Evolutionary conservation across 2,329 filamentous ascomycete genomes (phyloP), one percentile per base, ranked within the genome.

Genomic region (Purpureocillium takamizusanense): DNA sequence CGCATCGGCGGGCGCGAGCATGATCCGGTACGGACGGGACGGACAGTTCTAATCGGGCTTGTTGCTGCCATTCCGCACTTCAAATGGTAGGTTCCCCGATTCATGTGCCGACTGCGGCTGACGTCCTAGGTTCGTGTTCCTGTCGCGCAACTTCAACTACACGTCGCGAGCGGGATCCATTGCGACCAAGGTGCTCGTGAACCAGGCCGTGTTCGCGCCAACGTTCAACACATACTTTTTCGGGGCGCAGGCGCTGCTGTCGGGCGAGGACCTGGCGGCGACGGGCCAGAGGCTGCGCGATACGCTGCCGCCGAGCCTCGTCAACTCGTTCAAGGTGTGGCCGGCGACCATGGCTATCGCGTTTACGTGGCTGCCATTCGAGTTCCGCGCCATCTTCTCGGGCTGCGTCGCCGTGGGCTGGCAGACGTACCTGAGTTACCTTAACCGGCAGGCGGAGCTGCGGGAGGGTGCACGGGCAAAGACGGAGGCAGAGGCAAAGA

Each of bases 241-340:
- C 59, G 78, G 81, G 42, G 72, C 83, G 60, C 86, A 94, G 55
- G 82, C 84, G 1, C 65, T 88, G 4, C 67, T 94, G 2, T 73
- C 78, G 0, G 88, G 87, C 29, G 81, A 83, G 21, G 72, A 69
- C 0, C 54, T 79, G 2, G 55, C 63, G 7, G 81, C 86, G 39
- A 75, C 82, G 1, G 74, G 76, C 58, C 77, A 85, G 50, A 78
- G 86, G 37, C 71, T 95, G 42, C 74, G 73, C 48, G 70, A 78
- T 42, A 89, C 88, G 0, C 82, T 95, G 0, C 87, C 88, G 0
- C 70, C 73, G 17, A 88, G 81, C 53, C 77, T 86, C 54, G 58
- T 78, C 54, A 95, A 92, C 57, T 85, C 81, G 43, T 79, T 81
- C 57, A 94, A 94, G 64, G 61, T 95, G 17, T 95, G 89, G 89